Evolutionary conservation across 768 basidiomycete genomes (phyloP).

Genomic region (Rhodotorula kratochvilovae): DNA sequence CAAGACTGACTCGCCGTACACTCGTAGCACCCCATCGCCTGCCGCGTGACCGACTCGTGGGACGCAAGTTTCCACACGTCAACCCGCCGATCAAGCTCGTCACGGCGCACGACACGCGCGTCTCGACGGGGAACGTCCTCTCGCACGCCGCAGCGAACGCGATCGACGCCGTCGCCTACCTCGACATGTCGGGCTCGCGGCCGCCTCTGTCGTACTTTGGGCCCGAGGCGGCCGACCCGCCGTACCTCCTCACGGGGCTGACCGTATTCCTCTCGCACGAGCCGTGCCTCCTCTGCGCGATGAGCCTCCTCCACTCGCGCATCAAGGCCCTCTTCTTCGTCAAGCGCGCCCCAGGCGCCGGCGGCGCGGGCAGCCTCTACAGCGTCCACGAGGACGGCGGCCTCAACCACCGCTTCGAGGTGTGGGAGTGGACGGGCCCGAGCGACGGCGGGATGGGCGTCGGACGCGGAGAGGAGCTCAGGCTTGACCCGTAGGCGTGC

Average conservation of each 20-base stretch:
- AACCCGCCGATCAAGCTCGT: constrained; percentile 52
- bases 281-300: constrained; percentile 95
- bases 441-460: constrained; percentile 2
- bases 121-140: constrained; percentile 66
- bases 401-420: constrained; percentile 81
- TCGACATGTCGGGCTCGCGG: constrained; percentile 33
- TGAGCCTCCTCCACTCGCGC: constrained; percentile 92
- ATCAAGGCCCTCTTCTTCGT: constrained; percentile 72
- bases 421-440: constrained; percentile 58
- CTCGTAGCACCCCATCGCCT: constrained; percentile 37
- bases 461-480: neutral
- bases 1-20: neutral
- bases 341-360: constrained; percentile 67
- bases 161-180: constrained; percentile 48
- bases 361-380: constrained; percentile 71
- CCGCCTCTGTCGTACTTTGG: constrained; percentile 5
- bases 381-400: constrained; percentile 76
- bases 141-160: constrained; percentile 78
- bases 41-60: constrained; percentile 34
- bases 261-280: constrained; percentile 90
- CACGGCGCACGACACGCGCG: constrained; percentile 66
- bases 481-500: neutral
- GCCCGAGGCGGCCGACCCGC: constrained; percentile 46
- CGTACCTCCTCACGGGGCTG: constrained; percentile 81
- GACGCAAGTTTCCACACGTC: constrained; percentile 24